Evolutionary conservation across 2,329 filamentous ascomycete genomes (phyloP), one percentile per base, ranked within the genome.

Genomic region (Neonectria ditissima): DNA sequence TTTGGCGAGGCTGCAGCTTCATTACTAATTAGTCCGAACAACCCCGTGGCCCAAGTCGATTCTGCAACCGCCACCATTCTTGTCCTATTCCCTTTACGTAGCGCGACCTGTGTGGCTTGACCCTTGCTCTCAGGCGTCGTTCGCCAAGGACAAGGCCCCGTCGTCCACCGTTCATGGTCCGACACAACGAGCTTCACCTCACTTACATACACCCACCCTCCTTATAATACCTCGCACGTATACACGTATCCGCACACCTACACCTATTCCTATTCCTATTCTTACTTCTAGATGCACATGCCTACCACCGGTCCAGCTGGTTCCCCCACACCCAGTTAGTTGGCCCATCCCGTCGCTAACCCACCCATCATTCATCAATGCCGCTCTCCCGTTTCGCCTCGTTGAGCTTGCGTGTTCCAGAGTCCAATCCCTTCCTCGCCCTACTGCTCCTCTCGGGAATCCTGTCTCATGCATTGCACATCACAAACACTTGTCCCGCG

Each of bases 91-190:
- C 13, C 13, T 2, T 44, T 22, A 26, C 6, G 24, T 20, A 14
- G n/a, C n/a, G n/a, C 13, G 26, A 9, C 26, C 20, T 11, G 10
- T 41, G 14, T 55, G 5, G 14, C 20, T 48, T 47, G 47, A n/a
- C 30, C 48, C 56, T 53, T 45, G 39, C 30, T 28, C 37, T 28
- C 22, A 10, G 56, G 41, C 34, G 39, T 37, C 56, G 56, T 59
- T 59, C 56, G 56, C 48, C 56, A 52, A 59, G 56, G 47, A 26
- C 47, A 41, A 44, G 39, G 34, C 53, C 54, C 54, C 43, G 44
- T 56, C 59, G 24, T 62, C 59, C 54, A 56, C 59, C 47, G 59
- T 62, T 43, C 54, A 53, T 57, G 41, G 48, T 58, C 59, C 54
- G 59, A 54, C 59, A 54, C 13, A 30, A 26, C 26, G 41, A 62